phyloP scores from a whole-genome alignment of 2,329 filamentous ascomycete species.

The Colletotrichum eremochloae region DNA sequence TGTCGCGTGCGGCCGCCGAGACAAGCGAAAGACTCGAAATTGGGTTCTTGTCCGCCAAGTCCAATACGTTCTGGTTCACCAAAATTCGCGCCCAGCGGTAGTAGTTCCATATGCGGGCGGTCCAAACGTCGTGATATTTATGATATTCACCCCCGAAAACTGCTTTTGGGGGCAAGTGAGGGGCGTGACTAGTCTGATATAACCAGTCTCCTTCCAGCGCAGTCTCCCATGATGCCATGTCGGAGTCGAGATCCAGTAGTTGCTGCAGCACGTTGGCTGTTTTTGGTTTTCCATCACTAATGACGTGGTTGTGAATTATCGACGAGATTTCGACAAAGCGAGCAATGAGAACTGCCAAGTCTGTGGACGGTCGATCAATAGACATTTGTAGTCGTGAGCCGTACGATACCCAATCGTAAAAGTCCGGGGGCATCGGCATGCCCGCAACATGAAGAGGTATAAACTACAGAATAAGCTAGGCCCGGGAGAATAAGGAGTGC shows the following conservation, averaged over 20 bases:
- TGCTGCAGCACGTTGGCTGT: constrained; percentile 54
- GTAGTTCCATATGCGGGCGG: constrained; percentile 69
- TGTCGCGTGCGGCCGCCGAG: constrained; percentile 48
- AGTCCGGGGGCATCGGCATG: constrained; percentile 55
- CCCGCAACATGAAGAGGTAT: constrained; percentile 59
- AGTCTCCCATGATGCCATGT: constrained; percentile 57
- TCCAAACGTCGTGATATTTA: constrained; percentile 66
- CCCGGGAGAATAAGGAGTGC: background rate
- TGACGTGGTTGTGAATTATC: constrained; percentile 50
- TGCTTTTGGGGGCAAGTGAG: constrained; percentile 54
- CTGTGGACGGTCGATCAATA: constrained; percentile 55
- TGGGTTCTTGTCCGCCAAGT: constrained; percentile 55
- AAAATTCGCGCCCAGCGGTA: constrained; percentile 71
- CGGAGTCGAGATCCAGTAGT: constrained; percentile 56
- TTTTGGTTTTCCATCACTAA: constrained; percentile 54
- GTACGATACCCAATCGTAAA: constrained; percentile 60
- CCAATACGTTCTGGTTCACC: constrained; percentile 63
- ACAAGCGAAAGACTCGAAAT: constrained; percentile 52
- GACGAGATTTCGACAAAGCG: constrained; percentile 57
- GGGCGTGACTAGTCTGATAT: constrained; percentile 51
- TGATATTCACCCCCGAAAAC: constrained; percentile 68
- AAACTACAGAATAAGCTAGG: constrained; percentile 52
- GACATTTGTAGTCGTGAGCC: constrained; percentile 52
- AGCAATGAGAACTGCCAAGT: constrained; percentile 57
- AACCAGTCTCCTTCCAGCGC: constrained; percentile 53